These are phyloP conservation scores for Globisporangium takayamanum DNA, from an alignment of 352 stramenopile species.

Conservation along the genomic window DNA sequence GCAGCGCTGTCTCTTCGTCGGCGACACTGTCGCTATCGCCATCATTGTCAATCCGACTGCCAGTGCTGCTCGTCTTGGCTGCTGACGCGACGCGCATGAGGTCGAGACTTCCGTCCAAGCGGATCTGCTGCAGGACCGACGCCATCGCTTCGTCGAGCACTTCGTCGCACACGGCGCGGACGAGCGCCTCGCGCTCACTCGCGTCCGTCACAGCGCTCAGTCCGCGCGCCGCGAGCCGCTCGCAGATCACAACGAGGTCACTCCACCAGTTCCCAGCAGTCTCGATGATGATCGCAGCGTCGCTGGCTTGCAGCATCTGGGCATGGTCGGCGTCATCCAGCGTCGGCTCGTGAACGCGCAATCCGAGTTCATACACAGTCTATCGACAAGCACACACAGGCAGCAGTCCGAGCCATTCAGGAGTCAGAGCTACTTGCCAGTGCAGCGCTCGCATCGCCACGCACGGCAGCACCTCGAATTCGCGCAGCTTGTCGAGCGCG, in stretches of 20 bases:
- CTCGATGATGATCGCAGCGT: constrained; percentile 31
- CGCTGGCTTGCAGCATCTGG: constrained; percentile 4
- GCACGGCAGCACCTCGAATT: constrained; percentile 16
- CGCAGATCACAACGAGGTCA: constrained; percentile 43
- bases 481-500: constrained; percentile 43
- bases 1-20: constrained; percentile 29
- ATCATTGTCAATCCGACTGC: background rate
- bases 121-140: constrained; percentile 26
- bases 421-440: too few species aligned
- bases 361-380: constrained; percentile 6
- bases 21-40: background rate
- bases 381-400: background rate
- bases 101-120: constrained; percentile 36
- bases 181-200: constrained; percentile 31
- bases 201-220: constrained; percentile 12
- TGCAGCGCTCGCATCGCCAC: background rate
- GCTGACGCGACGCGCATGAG: background rate
- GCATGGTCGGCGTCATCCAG: background rate
- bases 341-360: constrained; percentile 4
- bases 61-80: too few species aligned
- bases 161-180: constrained; percentile 37
- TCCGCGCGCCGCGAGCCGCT: constrained; percentile 19
- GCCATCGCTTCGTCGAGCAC: constrained; percentile 23
- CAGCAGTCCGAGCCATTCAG: background rate
- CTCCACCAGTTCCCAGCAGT: constrained; percentile 64